Percentiles rank a stretch among this genome's conserved stretches.
Conservation (phyloP, 257 asterid genomes). For the Ilex asprella region DNA sequence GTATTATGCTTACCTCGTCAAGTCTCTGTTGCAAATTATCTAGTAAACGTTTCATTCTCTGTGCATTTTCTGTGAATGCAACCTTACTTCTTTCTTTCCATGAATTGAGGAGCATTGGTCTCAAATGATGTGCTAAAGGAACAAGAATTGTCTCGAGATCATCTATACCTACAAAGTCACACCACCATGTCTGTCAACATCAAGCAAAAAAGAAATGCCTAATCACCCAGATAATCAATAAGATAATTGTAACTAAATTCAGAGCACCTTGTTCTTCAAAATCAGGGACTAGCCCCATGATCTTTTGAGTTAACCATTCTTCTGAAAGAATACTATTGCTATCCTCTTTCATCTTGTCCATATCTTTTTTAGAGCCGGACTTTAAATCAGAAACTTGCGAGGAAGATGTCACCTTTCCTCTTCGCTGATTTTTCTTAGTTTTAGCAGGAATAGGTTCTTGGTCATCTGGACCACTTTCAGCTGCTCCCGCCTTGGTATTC, state of each 20-base stretch:
- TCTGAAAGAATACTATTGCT: constrained; percentile 54
- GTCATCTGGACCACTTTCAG: constrained; percentile 51
- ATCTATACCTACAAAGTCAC: constrained; percentile 39
- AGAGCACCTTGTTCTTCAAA: constrained; percentile 77
- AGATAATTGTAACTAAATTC: neutral
- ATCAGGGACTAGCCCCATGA: constrained; percentile 68
- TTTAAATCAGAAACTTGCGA: constrained; percentile 61
- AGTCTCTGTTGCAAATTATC: constrained; percentile 80
- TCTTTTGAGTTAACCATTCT: constrained; percentile 67
- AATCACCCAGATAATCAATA: constrained; percentile 8
- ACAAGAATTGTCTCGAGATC: constrained; percentile 74
- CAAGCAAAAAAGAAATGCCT: constrained; percentile 1
- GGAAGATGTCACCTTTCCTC: constrained; percentile 49
- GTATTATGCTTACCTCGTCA: constrained; percentile 70
- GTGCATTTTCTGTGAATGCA: constrained; percentile 79
- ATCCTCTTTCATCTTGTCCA: constrained; percentile 44
- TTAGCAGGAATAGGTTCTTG: constrained; percentile 50
- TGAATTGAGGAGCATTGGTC: constrained; percentile 83
- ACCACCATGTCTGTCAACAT: constrained; percentile 17
- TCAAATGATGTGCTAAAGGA: constrained; percentile 69
- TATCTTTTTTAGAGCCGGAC: constrained; percentile 54
- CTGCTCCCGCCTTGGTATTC: constrained; percentile 43
- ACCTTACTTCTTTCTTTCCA: constrained; percentile 82
- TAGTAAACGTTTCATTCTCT: constrained; percentile 63
- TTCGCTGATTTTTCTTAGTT: constrained; percentile 79